phyloP scores from a whole-genome alignment of 495 filamentous ascomycete genomes.

The Talaromyces wortmannii region DNA sequence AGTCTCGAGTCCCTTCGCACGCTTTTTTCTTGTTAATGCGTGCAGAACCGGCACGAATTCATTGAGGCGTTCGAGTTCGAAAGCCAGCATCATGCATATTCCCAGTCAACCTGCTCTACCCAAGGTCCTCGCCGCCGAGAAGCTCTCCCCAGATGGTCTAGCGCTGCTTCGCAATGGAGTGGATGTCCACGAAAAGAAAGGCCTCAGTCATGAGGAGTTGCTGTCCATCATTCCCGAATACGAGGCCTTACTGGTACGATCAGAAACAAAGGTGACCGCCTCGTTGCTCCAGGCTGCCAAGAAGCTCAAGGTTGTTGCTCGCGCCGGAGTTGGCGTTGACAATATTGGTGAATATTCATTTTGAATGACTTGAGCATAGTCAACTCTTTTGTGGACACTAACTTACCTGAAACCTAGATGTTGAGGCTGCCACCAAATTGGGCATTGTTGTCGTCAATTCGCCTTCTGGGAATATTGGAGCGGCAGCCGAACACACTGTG shows the following conservation, averaged over 20 bases:
- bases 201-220: constrained; percentile 49
- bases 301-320: constrained; percentile 62
- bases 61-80: background rate
- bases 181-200: constrained; percentile 53
- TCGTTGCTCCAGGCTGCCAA: constrained; percentile 48
- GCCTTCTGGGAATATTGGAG: constrained; percentile 62
- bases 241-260: constrained; percentile 63
- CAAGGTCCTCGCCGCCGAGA: constrained; percentile 64
- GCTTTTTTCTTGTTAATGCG: background rate
- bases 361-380: background rate
- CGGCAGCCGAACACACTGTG: constrained; percentile 64
- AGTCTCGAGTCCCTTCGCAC: background rate
- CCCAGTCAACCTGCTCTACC: constrained; percentile 21
- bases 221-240: constrained; percentile 51
- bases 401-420: constrained; percentile 28
- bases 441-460: constrained; percentile 69
- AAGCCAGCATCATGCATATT: constrained; percentile 6
- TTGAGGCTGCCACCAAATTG: constrained; percentile 53
- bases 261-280: constrained; percentile 64
- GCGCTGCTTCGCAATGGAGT: constrained; percentile 48
- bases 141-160: constrained; percentile 66
- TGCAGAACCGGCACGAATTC: background rate
- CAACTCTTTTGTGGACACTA: background rate
- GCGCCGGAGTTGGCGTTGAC: constrained; percentile 70
- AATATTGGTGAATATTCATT: constrained; percentile 44